These are phyloP conservation scores for Otatea glauca DNA, from an alignment of 176 grass and related monocot species.

Conservation along the genomic window DNA sequence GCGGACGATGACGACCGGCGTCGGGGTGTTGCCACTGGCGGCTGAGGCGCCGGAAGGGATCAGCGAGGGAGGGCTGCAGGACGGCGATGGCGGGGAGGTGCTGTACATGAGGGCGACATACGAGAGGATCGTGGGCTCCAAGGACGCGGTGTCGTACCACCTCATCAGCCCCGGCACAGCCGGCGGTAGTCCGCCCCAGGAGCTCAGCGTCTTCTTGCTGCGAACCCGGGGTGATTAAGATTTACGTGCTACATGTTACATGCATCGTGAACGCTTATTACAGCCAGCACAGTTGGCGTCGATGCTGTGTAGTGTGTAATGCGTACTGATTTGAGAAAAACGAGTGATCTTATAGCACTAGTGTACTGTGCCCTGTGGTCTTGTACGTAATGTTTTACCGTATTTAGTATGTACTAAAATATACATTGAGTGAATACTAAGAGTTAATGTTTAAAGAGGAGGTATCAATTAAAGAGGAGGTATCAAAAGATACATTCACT, in stretches of 20 bases:
- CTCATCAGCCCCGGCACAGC: slow-evolving; percentile 45
- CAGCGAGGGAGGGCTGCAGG: neutral
- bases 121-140: slow-evolving; percentile 57
- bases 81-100: slow-evolving; percentile 21
- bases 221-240: slow-evolving; percentile 42
- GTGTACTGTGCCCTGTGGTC: no score
- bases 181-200: slow-evolving; percentile 51
- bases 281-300: neutral
- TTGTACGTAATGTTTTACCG: no score
- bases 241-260: neutral
- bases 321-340: no score
- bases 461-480: no score
- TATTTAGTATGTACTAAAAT: no score
- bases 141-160: slow-evolving; percentile 63
- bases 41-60: neutral
- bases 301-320: no score
- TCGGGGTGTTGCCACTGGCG: slow-evolving; percentile 48
- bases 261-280: neutral
- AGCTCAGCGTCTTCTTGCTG: slow-evolving; percentile 65
- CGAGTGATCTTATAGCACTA: no score
- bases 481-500: no score
- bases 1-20: slow-evolving; percentile 47
- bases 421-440: no score
- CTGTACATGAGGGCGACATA: slow-evolving; percentile 67
- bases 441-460: no score